phyloP scores from a whole-genome alignment of 2,329 filamentous ascomycete species.

The Pseudogymnoascus sp. region DNA sequence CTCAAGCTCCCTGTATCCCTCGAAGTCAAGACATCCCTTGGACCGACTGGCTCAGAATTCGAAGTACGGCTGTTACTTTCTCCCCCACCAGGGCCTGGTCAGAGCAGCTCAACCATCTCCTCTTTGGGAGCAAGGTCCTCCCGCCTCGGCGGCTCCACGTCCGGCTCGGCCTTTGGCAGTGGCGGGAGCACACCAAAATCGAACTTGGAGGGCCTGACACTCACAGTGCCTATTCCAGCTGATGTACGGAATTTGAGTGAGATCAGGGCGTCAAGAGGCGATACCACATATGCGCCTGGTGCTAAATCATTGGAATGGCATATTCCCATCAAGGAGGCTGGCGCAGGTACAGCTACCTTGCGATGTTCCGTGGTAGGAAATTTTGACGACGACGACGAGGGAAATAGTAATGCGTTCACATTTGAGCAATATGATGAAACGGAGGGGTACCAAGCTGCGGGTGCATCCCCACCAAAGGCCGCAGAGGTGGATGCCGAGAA shows the following conservation, averaged over 20 bases:
- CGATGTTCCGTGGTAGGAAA: constrained; percentile 72
- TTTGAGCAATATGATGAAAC: constrained; percentile 37
- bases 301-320: constrained; percentile 73
- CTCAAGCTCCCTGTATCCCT: constrained; percentile 75
- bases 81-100: constrained; percentile 46
- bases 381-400: constrained; percentile 38
- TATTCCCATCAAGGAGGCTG: constrained; percentile 67
- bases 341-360: constrained; percentile 60
- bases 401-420: constrained; percentile 30
- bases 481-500: constrained; percentile 25
- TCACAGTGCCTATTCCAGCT: constrained; percentile 70
- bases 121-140: constrained; percentile 34
- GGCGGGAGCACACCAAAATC: constrained; percentile 37
- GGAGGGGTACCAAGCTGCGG: constrained; percentile 44
- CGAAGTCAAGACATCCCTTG: constrained; percentile 73
- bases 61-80: constrained; percentile 71
- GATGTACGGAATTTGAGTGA: constrained; percentile 77
- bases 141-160: constrained; percentile 34
- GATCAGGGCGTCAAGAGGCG: constrained; percentile 69
- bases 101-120: constrained; percentile 33
- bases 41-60: constrained; percentile 69
- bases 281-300: constrained; percentile 69
- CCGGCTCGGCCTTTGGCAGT: constrained; percentile 36
- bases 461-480: constrained; percentile 30
- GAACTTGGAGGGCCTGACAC: constrained; percentile 64